phyloP scores from a whole-genome alignment of 306 rosid species.

The cucumber (Cucumis sativus) region Cucumber_9930_V3 NC_026657.2:23220001-23220500 shows the following conservation, averaged over 20 bases:
- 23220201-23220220: slow-evolving; percentile 1
- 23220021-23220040: slow-evolving; percentile 28
- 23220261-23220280: slow-evolving; percentile 23
- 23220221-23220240: slow-evolving; percentile 16
- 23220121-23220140: slow-evolving; percentile 36
- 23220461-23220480: slow-evolving; percentile 53
- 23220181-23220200: slow-evolving; percentile 14
- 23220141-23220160: slow-evolving; percentile 37
- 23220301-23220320: slow-evolving; percentile 26
- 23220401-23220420: slow-evolving; percentile 85
- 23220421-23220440: slow-evolving; percentile 63
- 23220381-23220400: slow-evolving; percentile 20
- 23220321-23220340: slow-evolving; percentile 65
- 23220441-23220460: slow-evolving; percentile 50
- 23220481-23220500: background rate
- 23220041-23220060: slow-evolving; percentile 49
- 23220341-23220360: background rate
- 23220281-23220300: slow-evolving; percentile 20
- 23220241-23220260: slow-evolving; percentile 20
- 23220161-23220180: slow-evolving; percentile 20
- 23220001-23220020: slow-evolving; percentile 16
- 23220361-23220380: background rate
- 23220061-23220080: slow-evolving; percentile 79
- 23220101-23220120: slow-evolving; percentile 52
- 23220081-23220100: slow-evolving; percentile 65